These are phyloP conservation scores for Pythium grandisporangium DNA, from an alignment of 352 stramenopile genomes.

Conservation along the genomic window DNA sequence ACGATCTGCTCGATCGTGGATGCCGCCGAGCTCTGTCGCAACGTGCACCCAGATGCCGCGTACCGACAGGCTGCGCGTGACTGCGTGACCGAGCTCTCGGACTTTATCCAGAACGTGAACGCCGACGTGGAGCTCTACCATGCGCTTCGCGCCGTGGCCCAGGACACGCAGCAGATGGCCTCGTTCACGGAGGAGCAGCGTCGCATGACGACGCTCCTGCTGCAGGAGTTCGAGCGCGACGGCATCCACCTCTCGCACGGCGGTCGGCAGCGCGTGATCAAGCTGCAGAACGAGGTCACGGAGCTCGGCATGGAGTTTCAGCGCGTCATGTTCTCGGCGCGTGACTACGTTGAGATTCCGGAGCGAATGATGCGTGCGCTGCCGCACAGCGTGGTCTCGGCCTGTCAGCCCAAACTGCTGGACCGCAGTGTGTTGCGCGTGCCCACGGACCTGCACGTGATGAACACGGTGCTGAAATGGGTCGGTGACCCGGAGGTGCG, in stretches of 20 bases:
- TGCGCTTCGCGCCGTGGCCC: constrained; percentile 61
- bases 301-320: constrained; percentile 85
- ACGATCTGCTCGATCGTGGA: constrained; percentile 95
- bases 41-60: constrained; percentile 79
- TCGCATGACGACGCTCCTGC: constrained; percentile 84
- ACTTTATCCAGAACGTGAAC: constrained; percentile 95
- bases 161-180: constrained; percentile 38
- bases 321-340: constrained; percentile 63
- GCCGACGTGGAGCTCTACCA: constrained; percentile 88
- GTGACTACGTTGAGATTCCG: constrained; percentile 43
- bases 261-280: constrained; percentile 72
- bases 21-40: constrained; percentile 92
- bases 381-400: constrained; percentile 43
- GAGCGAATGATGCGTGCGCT: constrained; percentile 20
- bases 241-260: constrained; percentile 88
- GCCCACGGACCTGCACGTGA: constrained; percentile 79
- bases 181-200: constrained; percentile 83
- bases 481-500: constrained; percentile 63
- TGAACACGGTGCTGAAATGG: constrained; percentile 91
- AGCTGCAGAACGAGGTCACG: constrained; percentile 85
- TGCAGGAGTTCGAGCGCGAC: constrained; percentile 93
- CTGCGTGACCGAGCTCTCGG: constrained; percentile 88
- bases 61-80: constrained; percentile 80
- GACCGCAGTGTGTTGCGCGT: constrained; percentile 53
- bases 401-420: constrained; percentile 60